A percentile compares a stretch with the other conserved stretches of the same genome.
Evolutionary conservation across 805 yeast genomes (phyloP).

Genomic region (Wickerhamiella azyma): DNA sequence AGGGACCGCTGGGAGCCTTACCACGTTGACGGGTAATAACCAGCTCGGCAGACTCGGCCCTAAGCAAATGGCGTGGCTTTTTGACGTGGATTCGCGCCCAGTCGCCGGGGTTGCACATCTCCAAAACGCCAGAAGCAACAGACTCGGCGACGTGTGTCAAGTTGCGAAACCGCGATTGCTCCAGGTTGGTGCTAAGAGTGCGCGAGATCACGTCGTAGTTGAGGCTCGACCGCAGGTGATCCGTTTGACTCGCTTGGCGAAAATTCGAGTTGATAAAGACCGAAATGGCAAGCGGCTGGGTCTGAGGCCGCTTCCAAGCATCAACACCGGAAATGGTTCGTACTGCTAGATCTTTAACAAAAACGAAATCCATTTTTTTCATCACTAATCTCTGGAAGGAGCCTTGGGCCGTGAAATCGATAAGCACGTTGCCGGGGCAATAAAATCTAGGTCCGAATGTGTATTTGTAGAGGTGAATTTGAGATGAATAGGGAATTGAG

Average conservation of each 20-base stretch:
- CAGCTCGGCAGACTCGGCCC: constrained; percentile 39
- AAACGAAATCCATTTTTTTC: constrained; percentile 28
- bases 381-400: background rate
- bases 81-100: constrained; percentile 31
- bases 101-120: constrained; percentile 33
- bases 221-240: constrained; percentile 67
- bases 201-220: constrained; percentile 79
- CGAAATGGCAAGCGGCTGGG: constrained; percentile 53
- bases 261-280: constrained; percentile 54
- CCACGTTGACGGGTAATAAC: constrained; percentile 25
- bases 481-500: no score
- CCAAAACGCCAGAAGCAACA: constrained; percentile 33
- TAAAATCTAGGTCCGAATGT: no score
- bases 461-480: no score
- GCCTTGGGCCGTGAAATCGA: no score
- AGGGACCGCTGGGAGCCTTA: constrained; percentile 13
- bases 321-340: constrained; percentile 58
- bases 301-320: constrained; percentile 53
- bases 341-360: constrained; percentile 44
- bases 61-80: constrained; percentile 43
- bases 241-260: constrained; percentile 58
- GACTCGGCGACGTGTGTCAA: constrained; percentile 33
- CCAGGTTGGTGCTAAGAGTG: constrained; percentile 42
- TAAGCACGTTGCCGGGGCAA: no score
- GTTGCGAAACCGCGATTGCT: constrained; percentile 27